Evolutionary conservation across 2,329 filamentous ascomycete species (phyloP), one percentile per base, ranked within the genome.

Genomic region (Colletotrichum musicola): DNA sequence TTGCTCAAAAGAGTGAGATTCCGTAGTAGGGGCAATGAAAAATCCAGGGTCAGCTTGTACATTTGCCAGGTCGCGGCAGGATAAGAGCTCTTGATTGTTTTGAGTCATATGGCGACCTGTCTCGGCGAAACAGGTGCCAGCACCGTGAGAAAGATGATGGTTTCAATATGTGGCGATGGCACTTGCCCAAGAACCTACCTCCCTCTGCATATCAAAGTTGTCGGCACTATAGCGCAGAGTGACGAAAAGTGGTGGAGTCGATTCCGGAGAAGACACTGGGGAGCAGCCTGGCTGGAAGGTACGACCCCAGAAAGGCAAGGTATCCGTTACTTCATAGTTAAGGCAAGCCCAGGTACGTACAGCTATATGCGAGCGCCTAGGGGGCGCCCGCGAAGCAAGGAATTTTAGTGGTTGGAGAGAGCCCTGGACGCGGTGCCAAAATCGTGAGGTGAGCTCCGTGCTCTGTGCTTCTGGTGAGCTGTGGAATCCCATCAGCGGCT

Each of bases 381-480:
- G 57, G 14, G 20, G 30, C 30, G 30, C 30, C 22, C 22, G 22
- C 12, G 16, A 25, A 22, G 54, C 58, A 12, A 56, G 60, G 60
- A 63, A 57, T 54, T 58, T 56, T 51, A 60, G 62, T 68, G 65
- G 54, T 64, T 9, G 65, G 62, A 30, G 55, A 54, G 27, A 60
- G 65, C 65, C 65, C 62, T 65, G 65, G 30, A 68, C 62, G 55
- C 65, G 62, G 55, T 65, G 42, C 65, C 65, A 53, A 64, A 68
- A 68, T 68, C 65, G 65, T 68, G 65, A 68, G 65, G 65, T 68
- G 65, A 68, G 65, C 50, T 63, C 65, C 44, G 40, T 55, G 65
- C 62, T 65, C 62, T 57, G 55, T 55, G 62, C 62, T 50, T 63
- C 62, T 14, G 49, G 60, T 30, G 49, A 64, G 61, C 54, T 55